These are phyloP conservation scores for Aquilaria yunnanensis DNA, from an alignment of 345 rosid genomes.

Conservation along the genomic window DNA sequence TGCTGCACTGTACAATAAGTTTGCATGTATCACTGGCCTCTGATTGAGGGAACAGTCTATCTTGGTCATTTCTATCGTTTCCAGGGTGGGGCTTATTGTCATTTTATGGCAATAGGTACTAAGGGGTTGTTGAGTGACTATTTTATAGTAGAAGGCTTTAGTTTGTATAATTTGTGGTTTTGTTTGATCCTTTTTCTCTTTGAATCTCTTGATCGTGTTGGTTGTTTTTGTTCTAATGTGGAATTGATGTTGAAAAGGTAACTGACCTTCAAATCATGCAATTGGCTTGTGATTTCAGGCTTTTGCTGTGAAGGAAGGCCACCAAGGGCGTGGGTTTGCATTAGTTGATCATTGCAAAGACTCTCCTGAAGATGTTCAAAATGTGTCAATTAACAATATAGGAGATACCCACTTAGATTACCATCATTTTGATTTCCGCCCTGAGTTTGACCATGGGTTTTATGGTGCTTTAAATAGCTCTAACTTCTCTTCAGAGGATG, in stretches of 20 bases:
- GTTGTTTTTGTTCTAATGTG: too few species aligned
- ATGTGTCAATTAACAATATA: conserved; percentile 24
- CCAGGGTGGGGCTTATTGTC: too few species aligned
- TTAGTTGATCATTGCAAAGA: conserved; percentile 52
- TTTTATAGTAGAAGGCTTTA: too few species aligned
- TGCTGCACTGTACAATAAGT: too few species aligned
- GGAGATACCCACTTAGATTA: conserved; percentile 49
- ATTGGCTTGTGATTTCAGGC: conserved; percentile 34
- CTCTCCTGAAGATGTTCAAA: conserved; percentile 30
- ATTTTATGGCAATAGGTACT: too few species aligned
- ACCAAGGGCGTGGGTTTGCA: conserved; percentile 46
- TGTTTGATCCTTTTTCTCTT: too few species aligned
- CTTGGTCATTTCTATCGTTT: too few species aligned
- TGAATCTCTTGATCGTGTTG: too few species aligned
- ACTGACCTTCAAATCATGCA: conserved; percentile 8
- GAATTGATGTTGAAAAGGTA: conserved; percentile 8
- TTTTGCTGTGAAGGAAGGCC: conserved; percentile 49
- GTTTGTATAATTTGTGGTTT: too few species aligned
- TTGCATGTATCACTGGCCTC: too few species aligned
- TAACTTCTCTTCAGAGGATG: conserved; percentile 46
- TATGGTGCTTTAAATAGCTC: conserved; percentile 40
- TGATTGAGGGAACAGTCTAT: too few species aligned
- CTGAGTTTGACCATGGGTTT: conserved; percentile 57
- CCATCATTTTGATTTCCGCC: conserved; percentile 62
- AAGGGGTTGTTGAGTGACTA: too few species aligned